Evolutionary conservation across 768 basidiomycete species (phyloP).

Genomic region (Tubosaeta sp.): DNA sequence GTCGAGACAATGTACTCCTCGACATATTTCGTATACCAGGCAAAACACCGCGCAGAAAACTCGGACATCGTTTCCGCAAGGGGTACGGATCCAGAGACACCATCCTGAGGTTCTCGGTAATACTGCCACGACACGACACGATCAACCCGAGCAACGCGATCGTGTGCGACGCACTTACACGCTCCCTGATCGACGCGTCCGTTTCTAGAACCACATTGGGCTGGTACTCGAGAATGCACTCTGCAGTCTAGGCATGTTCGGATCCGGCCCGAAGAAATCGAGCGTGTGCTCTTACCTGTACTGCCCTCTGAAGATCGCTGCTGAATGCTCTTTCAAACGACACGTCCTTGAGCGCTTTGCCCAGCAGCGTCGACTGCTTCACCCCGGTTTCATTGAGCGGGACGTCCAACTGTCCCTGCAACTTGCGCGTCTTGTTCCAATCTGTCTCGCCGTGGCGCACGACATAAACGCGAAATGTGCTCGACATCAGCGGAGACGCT

Average conservation of each 20-base stretch:
- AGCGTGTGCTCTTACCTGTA: conserved; percentile 39
- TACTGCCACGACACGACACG: background rate
- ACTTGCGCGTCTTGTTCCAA: conserved; percentile 52
- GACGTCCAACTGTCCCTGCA: conserved; percentile 72
- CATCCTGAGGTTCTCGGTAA: background rate
- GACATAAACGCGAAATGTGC: conserved; percentile 47
- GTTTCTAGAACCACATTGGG: background rate
- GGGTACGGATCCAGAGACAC: background rate
- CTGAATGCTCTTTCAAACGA: conserved; percentile 51
- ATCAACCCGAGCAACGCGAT: background rate
- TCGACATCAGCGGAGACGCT: conserved; percentile 12
- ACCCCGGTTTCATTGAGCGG: conserved; percentile 56
- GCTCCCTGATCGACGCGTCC: background rate
- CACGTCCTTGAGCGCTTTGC: conserved; percentile 46
- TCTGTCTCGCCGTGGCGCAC: conserved; percentile 75
- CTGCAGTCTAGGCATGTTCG: background rate
- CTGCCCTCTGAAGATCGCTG: conserved; percentile 66
- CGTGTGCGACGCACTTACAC: background rate
- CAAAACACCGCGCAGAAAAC: background rate
- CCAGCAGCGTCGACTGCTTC: conserved; percentile 43
- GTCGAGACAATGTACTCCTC: background rate
- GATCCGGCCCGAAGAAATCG: background rate
- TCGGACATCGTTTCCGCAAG: background rate
- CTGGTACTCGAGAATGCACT: background rate
- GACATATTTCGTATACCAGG: background rate